Conservation (phyloP, 225 moss, liverwort and hornwort species). For the Lunularia cruciata region DNA sequence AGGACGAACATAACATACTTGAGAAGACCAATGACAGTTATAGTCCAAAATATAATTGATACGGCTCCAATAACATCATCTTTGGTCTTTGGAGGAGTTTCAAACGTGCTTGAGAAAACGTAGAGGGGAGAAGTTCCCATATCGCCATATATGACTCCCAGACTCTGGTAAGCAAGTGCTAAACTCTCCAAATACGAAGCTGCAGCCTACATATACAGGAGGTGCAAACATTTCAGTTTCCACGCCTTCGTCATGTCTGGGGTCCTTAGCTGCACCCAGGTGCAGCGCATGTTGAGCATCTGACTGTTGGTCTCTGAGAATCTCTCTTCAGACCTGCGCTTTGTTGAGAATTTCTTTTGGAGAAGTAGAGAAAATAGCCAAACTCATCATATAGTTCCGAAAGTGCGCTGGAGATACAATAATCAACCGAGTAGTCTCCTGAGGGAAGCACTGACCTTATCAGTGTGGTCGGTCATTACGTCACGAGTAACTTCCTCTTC, state of each 20-base stretch:
- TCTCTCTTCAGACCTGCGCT: too few relatives aligned
- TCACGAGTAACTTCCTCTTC: background rate
- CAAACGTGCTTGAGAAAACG: conserved; percentile 48
- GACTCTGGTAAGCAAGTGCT: conserved; percentile 43
- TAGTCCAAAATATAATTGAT: conserved; percentile 51
- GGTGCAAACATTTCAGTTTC: background rate
- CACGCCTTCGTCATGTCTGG: too few relatives aligned
- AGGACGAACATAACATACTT: conserved; percentile 53
- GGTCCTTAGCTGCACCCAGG: too few relatives aligned
- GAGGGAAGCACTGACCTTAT: background rate
- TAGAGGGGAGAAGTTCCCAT: conserved; percentile 52
- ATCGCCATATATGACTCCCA: conserved; percentile 53
- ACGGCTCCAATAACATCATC: conserved; percentile 38
- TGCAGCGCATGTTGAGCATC: too few relatives aligned
- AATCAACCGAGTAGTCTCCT: too few relatives aligned
- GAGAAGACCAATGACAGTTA: conserved; percentile 42
- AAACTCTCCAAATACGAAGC: background rate
- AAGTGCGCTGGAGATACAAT: too few relatives aligned
- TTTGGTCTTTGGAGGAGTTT: conserved; percentile 16
- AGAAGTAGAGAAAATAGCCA: too few relatives aligned
- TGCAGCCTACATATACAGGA: background rate
- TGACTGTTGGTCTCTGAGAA: too few relatives aligned
- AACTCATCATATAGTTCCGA: too few relatives aligned
- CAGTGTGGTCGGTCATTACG: background rate
- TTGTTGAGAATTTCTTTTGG: too few relatives aligned